A percentile compares a stretch with the other conserved stretches of the same genome.
Evolutionary conservation across 2,329 filamentous ascomycete genomes (phyloP).

Genomic region (Xylaria sp.): DNA sequence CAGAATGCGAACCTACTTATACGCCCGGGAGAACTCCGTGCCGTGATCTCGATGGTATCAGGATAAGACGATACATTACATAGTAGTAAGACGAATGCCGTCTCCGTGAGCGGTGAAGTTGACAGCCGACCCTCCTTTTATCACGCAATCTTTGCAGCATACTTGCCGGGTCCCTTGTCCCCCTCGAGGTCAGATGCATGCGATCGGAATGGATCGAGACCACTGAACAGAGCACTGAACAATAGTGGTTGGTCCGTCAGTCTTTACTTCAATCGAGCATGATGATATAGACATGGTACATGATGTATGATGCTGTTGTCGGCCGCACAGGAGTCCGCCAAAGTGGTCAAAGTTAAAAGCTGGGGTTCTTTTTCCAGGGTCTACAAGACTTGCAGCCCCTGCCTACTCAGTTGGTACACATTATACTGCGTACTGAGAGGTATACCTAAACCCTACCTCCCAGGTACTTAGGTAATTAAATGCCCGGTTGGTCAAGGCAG

Average conservation of each 20-base stretch:
- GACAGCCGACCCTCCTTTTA: not conserved
- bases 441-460: no score
- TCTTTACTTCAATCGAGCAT: not conserved
- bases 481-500: no score
- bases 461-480: no score
- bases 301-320: not conserved
- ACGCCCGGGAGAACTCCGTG: not conserved
- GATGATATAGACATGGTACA: not conserved
- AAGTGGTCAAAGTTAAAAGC: not conserved
- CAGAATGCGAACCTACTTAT: no score
- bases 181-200: slow-evolving; percentile 9
- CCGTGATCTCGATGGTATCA: not conserved
- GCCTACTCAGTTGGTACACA: no score
- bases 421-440: no score
- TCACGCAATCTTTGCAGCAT: not conserved
- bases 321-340: not conserved
- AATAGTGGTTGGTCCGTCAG: not conserved
- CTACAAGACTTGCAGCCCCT: no score
- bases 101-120: slow-evolving; percentile 5
- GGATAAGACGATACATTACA: no score
- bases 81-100: not conserved
- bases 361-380: not conserved
- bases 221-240: not conserved
- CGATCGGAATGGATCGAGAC: slow-evolving; percentile 21
- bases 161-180: not conserved